These are phyloP conservation scores for Cornus kousa DNA, from an alignment of 148 eudicot genomes.

Conservation along the genomic window DNA sequence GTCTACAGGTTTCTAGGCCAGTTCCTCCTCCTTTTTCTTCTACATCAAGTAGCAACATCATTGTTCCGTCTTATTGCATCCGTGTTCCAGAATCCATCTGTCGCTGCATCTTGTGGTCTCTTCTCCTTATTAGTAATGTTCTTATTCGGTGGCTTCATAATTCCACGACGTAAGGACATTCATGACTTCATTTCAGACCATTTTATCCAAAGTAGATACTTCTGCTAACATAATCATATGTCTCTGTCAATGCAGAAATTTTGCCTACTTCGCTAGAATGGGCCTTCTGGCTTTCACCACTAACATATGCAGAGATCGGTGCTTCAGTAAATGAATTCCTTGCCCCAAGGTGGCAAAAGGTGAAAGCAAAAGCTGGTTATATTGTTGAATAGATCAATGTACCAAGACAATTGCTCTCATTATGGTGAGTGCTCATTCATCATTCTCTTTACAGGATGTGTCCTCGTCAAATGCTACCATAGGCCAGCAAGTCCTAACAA, in stretches of 20 bases:
- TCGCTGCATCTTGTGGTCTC: slow-evolving; percentile 6
- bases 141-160: slow-evolving; percentile 18
- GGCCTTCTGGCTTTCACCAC: slow-evolving; percentile 20
- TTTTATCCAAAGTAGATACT: neutral
- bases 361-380: neutral
- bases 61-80: slow-evolving; percentile 10
- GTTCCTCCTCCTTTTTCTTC: slow-evolving; percentile 8
- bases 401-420: neutral
- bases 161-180: slow-evolving; percentile 12
- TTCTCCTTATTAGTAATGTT: slow-evolving; percentile 6
- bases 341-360: neutral
- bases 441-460: neutral
- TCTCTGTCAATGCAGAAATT: slow-evolving; percentile 6
- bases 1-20: slow-evolving; percentile 15
- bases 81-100: slow-evolving; percentile 1
- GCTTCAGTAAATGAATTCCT: slow-evolving; percentile 8
- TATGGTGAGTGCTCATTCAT: neutral
- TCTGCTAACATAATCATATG: neutral
- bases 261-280: slow-evolving; percentile 17
- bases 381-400: neutral
- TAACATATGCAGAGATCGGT: slow-evolving; percentile 16
- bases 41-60: slow-evolving; percentile 13
- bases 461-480: no score
- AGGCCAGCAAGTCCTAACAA: no score
- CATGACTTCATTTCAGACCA: neutral